Evolutionary conservation across 805 yeast species (phyloP), one percentile per base, ranked within the genome.

Genomic region (Cyberlindnera maclurae): DNA sequence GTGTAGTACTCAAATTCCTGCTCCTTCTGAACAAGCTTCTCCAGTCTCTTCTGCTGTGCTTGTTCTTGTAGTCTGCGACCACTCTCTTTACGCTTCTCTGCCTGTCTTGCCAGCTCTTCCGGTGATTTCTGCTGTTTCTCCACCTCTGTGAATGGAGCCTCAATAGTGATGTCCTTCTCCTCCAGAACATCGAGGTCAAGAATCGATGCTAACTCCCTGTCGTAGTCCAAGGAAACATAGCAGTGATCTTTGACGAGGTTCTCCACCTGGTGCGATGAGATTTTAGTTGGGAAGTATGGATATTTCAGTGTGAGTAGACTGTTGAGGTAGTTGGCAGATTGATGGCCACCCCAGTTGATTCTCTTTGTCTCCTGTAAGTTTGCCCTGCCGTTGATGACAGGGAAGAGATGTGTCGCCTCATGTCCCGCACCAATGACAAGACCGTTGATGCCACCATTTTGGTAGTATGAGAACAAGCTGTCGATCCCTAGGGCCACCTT

Each of bases 41-140:
- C 96, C 9, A 78, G 59, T 40, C 98, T 67, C 47, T 79, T 81
- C 52, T 79, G 82, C 50, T 82, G 88, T 0, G 97, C 97, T 60
- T 88, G 96, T 52, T 86, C 95, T 62, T 93, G 97, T 44, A 94
- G 68, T 47, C 95, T 70, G 46, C 81, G 75, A 8, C 97, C 97
- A 45, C 82, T 83, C 55, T 88, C 96, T 50, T 75, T 73, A 43
- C 95, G 72, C 55, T 82, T 79, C 47, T 82, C 90, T 1, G 89
- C 81, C 46, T 84, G 88, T 18, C 72, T 59, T 15, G 75, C 77
- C 18, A 89, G 60, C 56, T 90, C 97, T 58, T 86, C 96, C 43
- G 82, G 93, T 0, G 87, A 65, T 55, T 89, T 89, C 55, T 81
- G 85, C 32, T 75, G 77, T 37, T 74, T 79, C 8, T 75, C 68